Conservation (phyloP, 306 rosid genomes). For the Notholithocarpus densiflorus region DNA sequence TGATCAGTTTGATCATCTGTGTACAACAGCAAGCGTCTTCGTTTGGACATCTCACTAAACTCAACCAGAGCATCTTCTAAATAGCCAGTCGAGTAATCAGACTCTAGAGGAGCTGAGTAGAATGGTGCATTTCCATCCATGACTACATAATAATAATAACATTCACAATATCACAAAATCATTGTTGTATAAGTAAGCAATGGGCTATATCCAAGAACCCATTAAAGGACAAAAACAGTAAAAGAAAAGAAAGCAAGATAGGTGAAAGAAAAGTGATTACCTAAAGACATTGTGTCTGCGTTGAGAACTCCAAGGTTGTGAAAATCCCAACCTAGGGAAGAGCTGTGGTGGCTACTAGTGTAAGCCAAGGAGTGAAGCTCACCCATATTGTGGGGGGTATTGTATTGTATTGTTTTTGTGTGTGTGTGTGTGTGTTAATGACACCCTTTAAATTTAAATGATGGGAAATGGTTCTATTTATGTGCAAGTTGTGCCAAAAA, state of each 20-base stretch:
- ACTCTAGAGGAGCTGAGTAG: slow-evolving; percentile 38
- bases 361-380: slow-evolving; percentile 62
- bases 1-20: slow-evolving; percentile 19
- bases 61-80: slow-evolving; percentile 86
- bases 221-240: not conserved
- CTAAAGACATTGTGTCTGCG: slow-evolving; percentile 59
- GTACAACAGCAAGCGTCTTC: slow-evolving; percentile 59
- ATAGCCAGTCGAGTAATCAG: slow-evolving; percentile 77
- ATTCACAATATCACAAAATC: slow-evolving; percentile 16
- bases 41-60: slow-evolving; percentile 58
- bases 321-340: slow-evolving; percentile 67
- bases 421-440: not conserved
- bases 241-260: slow-evolving; percentile 21
- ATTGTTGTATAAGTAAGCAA: slow-evolving; percentile 18
- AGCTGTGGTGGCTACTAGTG: slow-evolving; percentile 43
- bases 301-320: slow-evolving; percentile 65
- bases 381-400: slow-evolving; percentile 33
- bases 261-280: slow-evolving; percentile 23
- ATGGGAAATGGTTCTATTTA: slow-evolving; percentile 45
- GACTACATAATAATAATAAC: slow-evolving; percentile 23
- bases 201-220: slow-evolving; percentile 8
- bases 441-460: slow-evolving; percentile 16
- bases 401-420: not conserved
- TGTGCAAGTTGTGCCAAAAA: slow-evolving; percentile 33
- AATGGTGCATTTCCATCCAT: slow-evolving; percentile 52